Evolutionary conservation across 495 filamentous ascomycete species (phyloP), one percentile per base, ranked within the genome.

Genomic region (Apodospora peruviana): DNA sequence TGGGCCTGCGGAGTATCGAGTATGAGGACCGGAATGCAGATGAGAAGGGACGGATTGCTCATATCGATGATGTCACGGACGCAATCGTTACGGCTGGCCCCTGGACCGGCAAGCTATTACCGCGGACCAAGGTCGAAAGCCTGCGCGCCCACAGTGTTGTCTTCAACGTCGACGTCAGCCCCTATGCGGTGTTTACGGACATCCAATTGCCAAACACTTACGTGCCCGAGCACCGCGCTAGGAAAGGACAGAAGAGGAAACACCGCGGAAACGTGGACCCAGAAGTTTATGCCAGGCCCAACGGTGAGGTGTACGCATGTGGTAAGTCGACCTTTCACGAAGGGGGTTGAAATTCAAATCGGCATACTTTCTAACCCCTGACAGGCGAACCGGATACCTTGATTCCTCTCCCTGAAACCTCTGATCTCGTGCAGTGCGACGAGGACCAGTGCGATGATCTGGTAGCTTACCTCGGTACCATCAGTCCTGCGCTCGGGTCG

Each of bases 201-300:
- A 96, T 98, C 55, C 75, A 80, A 25, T 76, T 96, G 1, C 89
- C 90, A 0, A 66, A 72, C 7, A 71, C 80, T 54, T 80, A 70
- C 60, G 66, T 62, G 20, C 76, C 69, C 21, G 68, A 66, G 36
- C 67, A 75, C 46, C 56, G 65, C 25, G 63, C 55, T 41, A 65
- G 47, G 49, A 52, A 64, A 54, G 63, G 69, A 41, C 75, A 83
- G 56, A 78, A 74, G 69, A 60, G 74, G 20, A 70, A 73, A 8
- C 78, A 82, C 37, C 65, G 69, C 14, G 77, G 79, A 4, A 80
- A 78, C 18, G 87, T 86, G 16, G 81, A 86, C 22, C 91, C 93
- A 2, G 93, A 98, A 67, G 93, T 98, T 55, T 97, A 97, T 64
- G 86, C 91, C 12, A 80, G 93, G 3, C 91, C 91, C 0, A 83